These are phyloP conservation scores for Zygosaccharomyces pseudobailii DNA, from an alignment of 1,139 yeast species.

Conservation along the genomic window DNA sequence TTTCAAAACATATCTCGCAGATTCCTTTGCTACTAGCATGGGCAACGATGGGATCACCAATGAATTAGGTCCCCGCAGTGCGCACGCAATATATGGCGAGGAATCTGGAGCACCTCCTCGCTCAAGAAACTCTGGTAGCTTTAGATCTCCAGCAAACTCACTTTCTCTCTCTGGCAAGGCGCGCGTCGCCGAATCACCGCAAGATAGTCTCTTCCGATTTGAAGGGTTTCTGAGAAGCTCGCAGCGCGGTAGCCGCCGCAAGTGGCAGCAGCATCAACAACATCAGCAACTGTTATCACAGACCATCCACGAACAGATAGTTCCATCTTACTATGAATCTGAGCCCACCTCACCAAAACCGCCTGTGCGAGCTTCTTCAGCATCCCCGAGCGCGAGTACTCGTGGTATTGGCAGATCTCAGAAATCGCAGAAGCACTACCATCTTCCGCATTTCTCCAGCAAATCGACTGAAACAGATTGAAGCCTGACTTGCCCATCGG, in stretches of 20 bases:
- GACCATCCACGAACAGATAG: conserved; percentile 17
- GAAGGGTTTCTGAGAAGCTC: conserved; percentile 36
- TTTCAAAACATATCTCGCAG: conserved; percentile 69
- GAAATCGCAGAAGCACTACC: conserved; percentile 16
- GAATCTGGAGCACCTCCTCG: conserved; percentile 11
- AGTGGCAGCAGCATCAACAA: conserved; percentile 21
- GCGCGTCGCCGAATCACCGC: conserved; percentile 22
- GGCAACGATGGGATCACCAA: conserved; percentile 24
- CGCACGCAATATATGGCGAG: conserved; percentile 12
- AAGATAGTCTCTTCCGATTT: conserved; percentile 37
- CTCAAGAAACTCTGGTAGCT: conserved; percentile 11
- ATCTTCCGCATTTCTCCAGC: conserved; percentile 17
- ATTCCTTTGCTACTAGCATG: conserved; percentile 42
- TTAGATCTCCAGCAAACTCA: conserved; percentile 20
- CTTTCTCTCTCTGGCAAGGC: conserved; percentile 13
- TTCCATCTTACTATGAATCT: conserved; percentile 9
- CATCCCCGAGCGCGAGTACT: conserved; percentile 8
- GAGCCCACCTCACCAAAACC: conserved; percentile 8
- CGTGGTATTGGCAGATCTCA: conserved; percentile 2
- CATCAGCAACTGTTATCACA: conserved; percentile 21
- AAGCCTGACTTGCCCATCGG: not conserved
- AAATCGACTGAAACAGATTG: conserved; percentile 3
- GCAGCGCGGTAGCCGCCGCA: conserved; percentile 28
- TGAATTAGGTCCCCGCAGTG: conserved; percentile 12
- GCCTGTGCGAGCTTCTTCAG: conserved; percentile 10